Evolutionary conservation across 1,284 basidiomycete species (phyloP).

Genomic region (Pseudozyma tsukubaensis): DNA sequence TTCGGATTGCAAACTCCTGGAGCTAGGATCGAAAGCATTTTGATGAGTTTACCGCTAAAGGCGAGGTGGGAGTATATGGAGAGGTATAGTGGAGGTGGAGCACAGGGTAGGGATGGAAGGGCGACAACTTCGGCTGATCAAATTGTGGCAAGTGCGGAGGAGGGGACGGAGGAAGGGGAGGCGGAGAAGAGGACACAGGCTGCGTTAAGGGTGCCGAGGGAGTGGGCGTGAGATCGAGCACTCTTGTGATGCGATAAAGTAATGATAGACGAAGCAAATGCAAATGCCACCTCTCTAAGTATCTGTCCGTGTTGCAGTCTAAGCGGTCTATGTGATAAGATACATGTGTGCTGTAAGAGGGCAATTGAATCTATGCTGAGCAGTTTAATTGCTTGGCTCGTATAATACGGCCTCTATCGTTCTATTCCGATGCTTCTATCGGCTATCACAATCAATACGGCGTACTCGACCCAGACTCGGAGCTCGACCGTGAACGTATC

Average conservation of each 20-base stretch:
- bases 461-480: not conserved
- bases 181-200: slow-evolving; percentile 50
- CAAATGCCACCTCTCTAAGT: too few species aligned
- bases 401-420: too few species aligned
- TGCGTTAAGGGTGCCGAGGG: slow-evolving; percentile 51
- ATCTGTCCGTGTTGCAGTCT: too few species aligned
- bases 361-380: too few species aligned
- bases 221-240: slow-evolving; percentile 50
- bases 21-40: slow-evolving; percentile 67
- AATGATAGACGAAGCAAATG: not conserved
- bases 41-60: slow-evolving; percentile 67
- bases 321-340: too few species aligned
- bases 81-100: slow-evolving; percentile 53
- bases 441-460: not conserved
- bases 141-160: not conserved
- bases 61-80: slow-evolving; percentile 68
- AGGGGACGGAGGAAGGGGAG: slow-evolving; percentile 25
- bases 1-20: slow-evolving; percentile 68
- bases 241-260: not conserved
- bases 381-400: too few species aligned
- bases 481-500: not conserved
- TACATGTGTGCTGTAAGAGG: too few species aligned
- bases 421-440: not conserved
- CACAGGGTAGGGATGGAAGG: slow-evolving; percentile 47
- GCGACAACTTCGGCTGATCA: slow-evolving; percentile 23